These are phyloP conservation scores for Citrus glauca DNA, from an alignment of 345 rosid species.

Conservation along the genomic window DNA sequence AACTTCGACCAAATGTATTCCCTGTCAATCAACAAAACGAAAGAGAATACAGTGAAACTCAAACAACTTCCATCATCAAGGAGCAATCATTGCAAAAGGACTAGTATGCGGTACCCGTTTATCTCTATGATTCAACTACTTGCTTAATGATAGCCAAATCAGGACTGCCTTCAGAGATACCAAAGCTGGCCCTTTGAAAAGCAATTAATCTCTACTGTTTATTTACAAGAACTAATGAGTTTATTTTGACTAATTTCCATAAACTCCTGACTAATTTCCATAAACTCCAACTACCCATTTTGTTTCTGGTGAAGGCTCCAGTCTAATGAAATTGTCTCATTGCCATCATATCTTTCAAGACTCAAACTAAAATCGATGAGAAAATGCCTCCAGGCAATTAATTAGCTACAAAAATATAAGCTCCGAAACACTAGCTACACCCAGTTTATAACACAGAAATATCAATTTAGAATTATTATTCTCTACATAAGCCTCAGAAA, in stretches of 20 bases:
- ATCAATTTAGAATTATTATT: no score
- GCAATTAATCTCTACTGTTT: not conserved
- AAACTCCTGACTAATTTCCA: not conserved
- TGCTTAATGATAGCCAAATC: not conserved
- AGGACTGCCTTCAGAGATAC: not conserved
- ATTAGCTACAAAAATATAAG: not conserved
- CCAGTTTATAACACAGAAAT: not conserved
- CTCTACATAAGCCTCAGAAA: not conserved
- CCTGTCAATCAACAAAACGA: conserved; percentile 32
- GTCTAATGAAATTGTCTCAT: no score
- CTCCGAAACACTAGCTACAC: not conserved
- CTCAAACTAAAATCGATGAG: not conserved
- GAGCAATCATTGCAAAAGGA: not conserved
- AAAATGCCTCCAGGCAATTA: not conserved
- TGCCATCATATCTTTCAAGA: no score
- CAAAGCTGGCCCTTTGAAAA: not conserved
- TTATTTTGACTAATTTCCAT: not conserved
- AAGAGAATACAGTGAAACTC: not conserved
- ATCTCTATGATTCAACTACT: not conserved
- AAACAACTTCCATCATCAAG: not conserved
- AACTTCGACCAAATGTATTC: conserved; percentile 61
- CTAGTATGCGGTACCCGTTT: not conserved
- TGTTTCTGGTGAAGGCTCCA: no score
- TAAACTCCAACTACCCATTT: not conserved
- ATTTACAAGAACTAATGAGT: not conserved